Evolutionary conservation across 2,329 filamentous ascomycete species (phyloP).

Genomic region (Gremmenia infestans): DNA sequence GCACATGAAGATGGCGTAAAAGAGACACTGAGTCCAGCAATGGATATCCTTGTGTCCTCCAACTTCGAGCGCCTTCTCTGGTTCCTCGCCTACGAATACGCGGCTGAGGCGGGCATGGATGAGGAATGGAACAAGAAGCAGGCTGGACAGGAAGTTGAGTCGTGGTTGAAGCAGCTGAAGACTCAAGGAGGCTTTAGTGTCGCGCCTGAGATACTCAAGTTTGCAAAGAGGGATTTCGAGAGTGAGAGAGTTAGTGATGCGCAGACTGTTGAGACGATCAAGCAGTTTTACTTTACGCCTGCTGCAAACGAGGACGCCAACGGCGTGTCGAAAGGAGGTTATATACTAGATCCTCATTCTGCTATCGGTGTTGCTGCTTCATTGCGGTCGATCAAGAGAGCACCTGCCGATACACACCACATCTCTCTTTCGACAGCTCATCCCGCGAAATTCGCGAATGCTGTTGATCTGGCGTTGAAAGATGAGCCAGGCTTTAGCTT

Average conservation of each 20-base stretch:
- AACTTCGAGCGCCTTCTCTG: slow-evolving; percentile 96
- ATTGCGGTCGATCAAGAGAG: slow-evolving; percentile 58
- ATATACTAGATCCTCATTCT: slow-evolving; percentile 89
- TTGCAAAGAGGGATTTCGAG: slow-evolving; percentile 70
- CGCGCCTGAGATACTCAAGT: slow-evolving; percentile 64
- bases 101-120: slow-evolving; percentile 53
- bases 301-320: slow-evolving; percentile 29
- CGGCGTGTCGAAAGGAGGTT: slow-evolving; percentile 45
- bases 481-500: slow-evolving; percentile 72
- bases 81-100: slow-evolving; percentile 79
- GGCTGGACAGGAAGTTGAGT: slow-evolving; percentile 68
- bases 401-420: slow-evolving; percentile 48
- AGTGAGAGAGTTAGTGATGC: slow-evolving; percentile 67
- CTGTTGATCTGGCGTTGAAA: slow-evolving; percentile 74
- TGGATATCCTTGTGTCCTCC: slow-evolving; percentile 94
- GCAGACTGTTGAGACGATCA: slow-evolving; percentile 65
- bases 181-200: slow-evolving; percentile 77
- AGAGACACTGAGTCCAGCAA: slow-evolving; percentile 89
- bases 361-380: slow-evolving; percentile 81
- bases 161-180: slow-evolving; percentile 80
- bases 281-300: slow-evolving; percentile 43
- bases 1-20: slow-evolving; percentile 70
- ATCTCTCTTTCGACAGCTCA: slow-evolving; percentile 91
- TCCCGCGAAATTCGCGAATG: slow-evolving; percentile 87
- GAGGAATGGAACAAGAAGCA: slow-evolving; percentile 62